Conservation (phyloP, 2,329 filamentous ascomycete species). For the Trichothecium sympodiale region DNA sequence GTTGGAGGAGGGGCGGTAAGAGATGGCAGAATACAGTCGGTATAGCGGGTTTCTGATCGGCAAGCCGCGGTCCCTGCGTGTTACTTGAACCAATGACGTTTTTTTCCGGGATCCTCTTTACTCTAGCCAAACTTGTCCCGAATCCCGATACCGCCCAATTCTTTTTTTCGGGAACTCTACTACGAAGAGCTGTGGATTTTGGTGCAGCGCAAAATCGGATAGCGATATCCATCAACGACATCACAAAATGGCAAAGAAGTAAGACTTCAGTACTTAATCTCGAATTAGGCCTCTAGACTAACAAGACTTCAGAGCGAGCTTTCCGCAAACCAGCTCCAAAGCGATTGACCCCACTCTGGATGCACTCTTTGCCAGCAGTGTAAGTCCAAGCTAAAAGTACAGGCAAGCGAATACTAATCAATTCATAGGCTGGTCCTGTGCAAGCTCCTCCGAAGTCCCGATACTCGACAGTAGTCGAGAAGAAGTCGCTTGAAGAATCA, state of each 20-base stretch:
- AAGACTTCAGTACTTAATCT: too few relatives aligned
- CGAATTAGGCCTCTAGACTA: too few relatives aligned
- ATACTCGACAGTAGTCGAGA: slow-evolving; percentile 27
- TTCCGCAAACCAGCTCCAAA: slow-evolving; percentile 24
- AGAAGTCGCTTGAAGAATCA: slow-evolving; percentile 17
- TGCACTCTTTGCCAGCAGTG: slow-evolving; percentile 62
- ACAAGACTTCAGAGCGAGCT: too few relatives aligned
- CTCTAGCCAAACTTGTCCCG: slow-evolving; percentile 8
- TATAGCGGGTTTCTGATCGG: slow-evolving; percentile 10
- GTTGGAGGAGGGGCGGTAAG: slow-evolving; percentile 18
- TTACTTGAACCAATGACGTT: slow-evolving; percentile 18
- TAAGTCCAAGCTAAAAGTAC: slow-evolving; percentile 30
- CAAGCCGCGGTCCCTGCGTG: slow-evolving; percentile 9
- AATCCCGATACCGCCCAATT: slow-evolving; percentile 3
- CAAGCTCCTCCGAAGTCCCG: slow-evolving; percentile 31
- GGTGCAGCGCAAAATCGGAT: too few relatives aligned
- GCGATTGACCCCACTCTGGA: slow-evolving; percentile 58
- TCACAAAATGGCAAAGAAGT: too few relatives aligned
- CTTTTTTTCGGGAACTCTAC: slow-evolving; percentile 3
- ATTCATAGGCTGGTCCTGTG: slow-evolving; percentile 37
- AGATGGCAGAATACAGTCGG: slow-evolving; percentile 17
- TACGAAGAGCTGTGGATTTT: too few relatives aligned
- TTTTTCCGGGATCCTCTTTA: slow-evolving; percentile 10
- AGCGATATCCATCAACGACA: too few relatives aligned
- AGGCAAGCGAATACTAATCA: background rate